Conservation (phyloP, 202 grass and related monocot species). For the Elaeis oleifera region DNA sequence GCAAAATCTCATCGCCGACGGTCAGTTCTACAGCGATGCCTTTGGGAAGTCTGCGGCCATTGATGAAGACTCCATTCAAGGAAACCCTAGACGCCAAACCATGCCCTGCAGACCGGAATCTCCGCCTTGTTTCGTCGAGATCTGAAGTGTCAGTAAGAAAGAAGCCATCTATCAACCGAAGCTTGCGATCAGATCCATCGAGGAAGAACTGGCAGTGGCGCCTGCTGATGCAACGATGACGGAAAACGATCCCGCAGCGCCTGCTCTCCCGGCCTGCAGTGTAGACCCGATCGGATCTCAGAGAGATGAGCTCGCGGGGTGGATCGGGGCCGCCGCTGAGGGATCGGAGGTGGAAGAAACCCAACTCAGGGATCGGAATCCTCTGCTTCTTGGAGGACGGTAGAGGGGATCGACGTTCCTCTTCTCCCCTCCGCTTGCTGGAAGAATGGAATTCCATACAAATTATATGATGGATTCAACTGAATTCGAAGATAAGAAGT, state of each 20-base stretch:
- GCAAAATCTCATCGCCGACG: constrained; percentile 51
- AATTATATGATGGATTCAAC: no score
- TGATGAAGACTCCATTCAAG: constrained; percentile 37
- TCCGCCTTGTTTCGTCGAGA: background rate
- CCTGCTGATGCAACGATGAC: constrained; percentile 9
- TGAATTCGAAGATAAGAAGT: no score
- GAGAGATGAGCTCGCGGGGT: constrained; percentile 22
- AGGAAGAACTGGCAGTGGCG: constrained; percentile 37
- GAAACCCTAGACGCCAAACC: background rate
- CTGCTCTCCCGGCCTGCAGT: constrained; percentile 35
- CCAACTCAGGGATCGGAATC: constrained; percentile 24
- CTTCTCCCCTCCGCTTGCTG: no score
- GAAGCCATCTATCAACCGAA: constrained; percentile 34
- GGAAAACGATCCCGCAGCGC: constrained; percentile 42
- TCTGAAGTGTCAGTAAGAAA: background rate
- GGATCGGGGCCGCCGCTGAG: background rate
- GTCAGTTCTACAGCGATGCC: constrained; percentile 30
- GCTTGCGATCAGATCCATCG: constrained; percentile 28
- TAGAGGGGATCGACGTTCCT: background rate
- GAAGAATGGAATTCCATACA: no score
- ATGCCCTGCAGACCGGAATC: background rate
- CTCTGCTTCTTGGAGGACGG: constrained; percentile 17
- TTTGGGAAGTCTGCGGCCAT: constrained; percentile 32
- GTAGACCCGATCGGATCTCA: constrained; percentile 50
- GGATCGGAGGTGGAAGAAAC: constrained; percentile 50